Conservation (phyloP, 169 alveolate species). For the Eimeria acervulina region DNA sequence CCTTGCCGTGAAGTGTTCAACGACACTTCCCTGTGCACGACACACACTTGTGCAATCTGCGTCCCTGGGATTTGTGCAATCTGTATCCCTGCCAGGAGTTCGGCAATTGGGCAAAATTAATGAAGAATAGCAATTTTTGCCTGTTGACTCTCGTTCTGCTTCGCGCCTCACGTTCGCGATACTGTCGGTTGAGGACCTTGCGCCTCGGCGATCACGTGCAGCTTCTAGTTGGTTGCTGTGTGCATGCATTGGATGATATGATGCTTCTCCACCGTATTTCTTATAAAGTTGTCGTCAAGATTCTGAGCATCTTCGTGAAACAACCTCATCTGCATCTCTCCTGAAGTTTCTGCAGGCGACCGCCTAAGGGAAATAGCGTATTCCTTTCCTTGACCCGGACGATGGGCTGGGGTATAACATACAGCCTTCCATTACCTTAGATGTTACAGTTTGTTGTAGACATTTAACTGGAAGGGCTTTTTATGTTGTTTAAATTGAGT, state of each 20-base stretch:
- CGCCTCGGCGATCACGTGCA: constrained; percentile 28
- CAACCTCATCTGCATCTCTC: not conserved
- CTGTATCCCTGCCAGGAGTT: not conserved
- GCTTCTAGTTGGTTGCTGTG: not conserved
- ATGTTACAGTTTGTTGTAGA: not conserved
- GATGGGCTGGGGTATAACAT: not conserved
- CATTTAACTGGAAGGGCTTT: not conserved
- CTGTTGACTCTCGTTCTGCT: not conserved
- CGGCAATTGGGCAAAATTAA: not conserved
- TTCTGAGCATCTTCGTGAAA: not conserved
- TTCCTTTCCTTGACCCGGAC: not conserved
- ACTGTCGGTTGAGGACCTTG: not conserved
- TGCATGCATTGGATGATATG: not conserved
- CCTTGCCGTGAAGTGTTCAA: no score
- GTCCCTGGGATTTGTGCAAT: not conserved
- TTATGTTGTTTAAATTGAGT: not conserved
- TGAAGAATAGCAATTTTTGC: not conserved
- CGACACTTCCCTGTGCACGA: not conserved
- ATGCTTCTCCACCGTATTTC: not conserved
- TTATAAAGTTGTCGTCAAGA: not conserved
- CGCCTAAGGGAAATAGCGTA: not conserved
- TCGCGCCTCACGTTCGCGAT: not conserved
- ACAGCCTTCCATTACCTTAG: not conserved
- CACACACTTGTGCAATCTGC: not conserved
- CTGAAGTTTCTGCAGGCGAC: not conserved